phyloP scores from a whole-genome alignment of 129 eudicot genomes.

The Escallonia herrerae region DNA sequence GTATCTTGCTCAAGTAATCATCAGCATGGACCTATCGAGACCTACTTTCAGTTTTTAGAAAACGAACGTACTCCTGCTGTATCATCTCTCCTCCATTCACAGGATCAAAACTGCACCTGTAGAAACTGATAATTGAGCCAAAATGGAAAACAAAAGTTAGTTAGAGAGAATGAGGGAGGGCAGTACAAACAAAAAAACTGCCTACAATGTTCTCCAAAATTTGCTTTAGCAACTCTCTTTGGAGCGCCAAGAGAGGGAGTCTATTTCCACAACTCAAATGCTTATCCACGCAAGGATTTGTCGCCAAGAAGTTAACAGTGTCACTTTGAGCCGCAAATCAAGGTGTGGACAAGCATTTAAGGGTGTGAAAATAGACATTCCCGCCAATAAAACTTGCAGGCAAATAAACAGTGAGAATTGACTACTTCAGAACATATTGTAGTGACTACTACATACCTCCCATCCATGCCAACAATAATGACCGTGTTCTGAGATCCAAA shows the following conservation, averaged over 20 bases:
- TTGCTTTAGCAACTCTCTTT: too few species aligned
- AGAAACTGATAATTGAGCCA: slow-evolving; percentile 53
- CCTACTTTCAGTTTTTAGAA: slow-evolving; percentile 52
- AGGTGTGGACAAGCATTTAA: too few species aligned
- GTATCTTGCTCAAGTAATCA: background rate
- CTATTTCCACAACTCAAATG: too few species aligned
- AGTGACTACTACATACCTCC: slow-evolving; percentile 39
- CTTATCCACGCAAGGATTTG: too few species aligned
- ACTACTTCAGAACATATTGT: too few species aligned
- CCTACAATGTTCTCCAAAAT: too few species aligned
- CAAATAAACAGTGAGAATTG: too few species aligned
- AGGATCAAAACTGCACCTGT: slow-evolving; percentile 87
- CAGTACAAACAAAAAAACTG: background rate
- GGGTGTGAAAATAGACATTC: too few species aligned
- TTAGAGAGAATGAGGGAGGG: background rate
- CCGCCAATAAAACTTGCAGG: too few species aligned
- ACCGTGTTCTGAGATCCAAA: slow-evolving; percentile 81
- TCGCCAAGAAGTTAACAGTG: too few species aligned
- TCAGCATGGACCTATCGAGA: slow-evolving; percentile 30
- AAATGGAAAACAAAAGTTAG: slow-evolving; percentile 1
- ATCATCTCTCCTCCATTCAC: slow-evolving; percentile 93
- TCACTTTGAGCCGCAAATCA: too few species aligned
- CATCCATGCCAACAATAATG: slow-evolving; percentile 62
- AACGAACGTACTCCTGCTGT: slow-evolving; percentile 76
- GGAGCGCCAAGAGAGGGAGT: too few species aligned